A percentile compares a stretch with the other conserved stretches of the same genome.
phyloP scores from a whole-genome alignment of 805 yeast species.

The Monosporozyma aerobia region DNA sequence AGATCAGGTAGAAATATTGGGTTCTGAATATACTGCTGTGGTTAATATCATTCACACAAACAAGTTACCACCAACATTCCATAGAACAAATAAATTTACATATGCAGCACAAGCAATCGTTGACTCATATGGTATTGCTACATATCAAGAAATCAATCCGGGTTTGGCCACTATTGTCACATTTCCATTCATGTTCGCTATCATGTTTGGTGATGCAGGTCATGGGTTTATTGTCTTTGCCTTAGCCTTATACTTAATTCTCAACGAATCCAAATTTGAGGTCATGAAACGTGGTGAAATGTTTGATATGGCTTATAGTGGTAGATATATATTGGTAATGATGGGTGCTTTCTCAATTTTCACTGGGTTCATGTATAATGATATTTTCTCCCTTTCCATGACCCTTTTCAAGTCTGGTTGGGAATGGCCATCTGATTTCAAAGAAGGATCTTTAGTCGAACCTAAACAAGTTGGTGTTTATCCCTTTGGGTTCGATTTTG shows the following conservation, averaged over 20 bases:
- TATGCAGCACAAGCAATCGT: slow-evolving; percentile 86
- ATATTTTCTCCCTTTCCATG: slow-evolving; percentile 85
- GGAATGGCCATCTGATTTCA: slow-evolving; percentile 78
- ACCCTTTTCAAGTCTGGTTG: slow-evolving; percentile 83
- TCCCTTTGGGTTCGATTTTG: slow-evolving; percentile 80
- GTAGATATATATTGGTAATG: slow-evolving; percentile 79
- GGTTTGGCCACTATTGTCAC: slow-evolving; percentile 92
- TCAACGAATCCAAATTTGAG: slow-evolving; percentile 63
- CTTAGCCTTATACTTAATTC: slow-evolving; percentile 62
- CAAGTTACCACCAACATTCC: slow-evolving; percentile 88
- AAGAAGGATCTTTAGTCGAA: slow-evolving; percentile 57
- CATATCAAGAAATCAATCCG: slow-evolving; percentile 91
- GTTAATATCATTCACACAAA: slow-evolving; percentile 58
- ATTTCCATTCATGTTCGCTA: slow-evolving; percentile 97
- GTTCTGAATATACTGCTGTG: slow-evolving; percentile 44
- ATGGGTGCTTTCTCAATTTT: slow-evolving; percentile 96
- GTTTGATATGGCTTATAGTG: slow-evolving; percentile 91
- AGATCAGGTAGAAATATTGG: slow-evolving; percentile 31
- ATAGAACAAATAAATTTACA: slow-evolving; percentile 90
- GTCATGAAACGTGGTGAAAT: slow-evolving; percentile 78
- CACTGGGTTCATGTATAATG: slow-evolving; percentile 91
- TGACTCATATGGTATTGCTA: slow-evolving; percentile 91
- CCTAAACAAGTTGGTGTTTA: slow-evolving; percentile 66
- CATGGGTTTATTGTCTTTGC: slow-evolving; percentile 81
- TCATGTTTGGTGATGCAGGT: slow-evolving; percentile 98